phyloP scores from a whole-genome alignment of 768 basidiomycete genomes.

The Dentipellis sp. region DNA sequence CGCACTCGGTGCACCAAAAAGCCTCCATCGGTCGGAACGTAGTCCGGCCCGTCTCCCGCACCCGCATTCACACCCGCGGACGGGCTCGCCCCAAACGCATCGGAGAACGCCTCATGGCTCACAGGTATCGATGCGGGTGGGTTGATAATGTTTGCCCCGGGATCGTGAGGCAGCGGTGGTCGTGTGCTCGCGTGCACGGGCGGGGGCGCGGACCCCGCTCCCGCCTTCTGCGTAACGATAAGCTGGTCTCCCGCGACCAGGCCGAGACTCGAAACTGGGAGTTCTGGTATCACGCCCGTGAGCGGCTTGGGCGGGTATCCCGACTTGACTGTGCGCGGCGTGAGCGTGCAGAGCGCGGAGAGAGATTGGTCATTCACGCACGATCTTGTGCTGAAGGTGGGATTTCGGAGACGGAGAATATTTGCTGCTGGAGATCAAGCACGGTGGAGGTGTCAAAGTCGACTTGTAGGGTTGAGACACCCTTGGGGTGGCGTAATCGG shows the following conservation, averaged over 20 bases:
- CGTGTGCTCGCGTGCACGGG: background rate
- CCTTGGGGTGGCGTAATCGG: conserved; percentile 79
- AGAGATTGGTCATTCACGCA: conserved; percentile 28
- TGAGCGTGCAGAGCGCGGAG: background rate
- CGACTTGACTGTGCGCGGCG: conserved; percentile 50
- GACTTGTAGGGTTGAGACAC: conserved; percentile 69
- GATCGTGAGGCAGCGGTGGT: conserved; percentile 15
- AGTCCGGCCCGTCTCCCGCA: conserved; percentile 35
- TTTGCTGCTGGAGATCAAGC: conserved; percentile 64
- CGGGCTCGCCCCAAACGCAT: background rate
- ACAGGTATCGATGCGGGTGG: conserved; percentile 16
- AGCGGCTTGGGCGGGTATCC: conserved; percentile 82
- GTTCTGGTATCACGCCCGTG: conserved; percentile 54
- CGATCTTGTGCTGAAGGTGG: conserved; percentile 69
- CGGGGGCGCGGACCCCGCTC: conserved; percentile 11
- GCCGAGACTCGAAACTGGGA: conserved; percentile 69
- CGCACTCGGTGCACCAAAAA: conserved; percentile 66
- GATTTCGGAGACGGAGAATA: conserved; percentile 60
- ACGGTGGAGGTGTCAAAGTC: conserved; percentile 55
- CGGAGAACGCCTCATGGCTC: background rate
- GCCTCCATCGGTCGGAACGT: conserved; percentile 53
- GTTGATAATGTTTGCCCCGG: conserved; percentile 15
- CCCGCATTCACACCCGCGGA: conserved; percentile 15
- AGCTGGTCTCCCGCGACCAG: conserved; percentile 78
- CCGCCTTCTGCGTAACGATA: conserved; percentile 51